A percentile compares a stretch with the other conserved stretches of the same genome.
Conservation (phyloP, 1,284 basidiomycete species). For the Abortiporus biennis region DNA sequence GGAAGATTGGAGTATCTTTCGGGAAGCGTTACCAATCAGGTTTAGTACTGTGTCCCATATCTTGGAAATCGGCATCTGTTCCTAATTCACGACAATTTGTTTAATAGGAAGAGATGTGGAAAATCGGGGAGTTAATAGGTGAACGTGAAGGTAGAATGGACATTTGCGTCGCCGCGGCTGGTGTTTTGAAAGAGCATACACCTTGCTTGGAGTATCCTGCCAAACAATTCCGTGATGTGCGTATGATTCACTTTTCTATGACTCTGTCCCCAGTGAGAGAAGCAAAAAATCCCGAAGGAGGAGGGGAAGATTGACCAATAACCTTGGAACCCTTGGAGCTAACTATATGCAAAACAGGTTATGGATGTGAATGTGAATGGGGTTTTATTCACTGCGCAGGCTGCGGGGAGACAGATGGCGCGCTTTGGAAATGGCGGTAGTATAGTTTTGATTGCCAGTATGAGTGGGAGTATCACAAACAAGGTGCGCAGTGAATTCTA, state of each 20-base stretch:
- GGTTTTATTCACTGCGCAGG: conserved; percentile 74
- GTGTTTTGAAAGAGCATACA: conserved; percentile 50
- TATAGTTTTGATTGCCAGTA: conserved; percentile 80
- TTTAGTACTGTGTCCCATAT: conserved; percentile 2
- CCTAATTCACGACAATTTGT: neutral
- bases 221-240: conserved; percentile 63
- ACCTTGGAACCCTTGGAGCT: neutral
- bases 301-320: neutral
- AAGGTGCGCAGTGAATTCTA: conserved; percentile 35
- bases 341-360: conserved; percentile 38
- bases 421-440: conserved; percentile 70
- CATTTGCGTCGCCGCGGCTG: conserved; percentile 73
- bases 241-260: conserved; percentile 8
- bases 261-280: neutral
- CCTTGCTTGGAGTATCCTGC: conserved; percentile 55
- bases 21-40: conserved; percentile 61
- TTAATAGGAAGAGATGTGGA: conserved; percentile 39
- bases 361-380: conserved; percentile 74
- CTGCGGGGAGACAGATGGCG: conserved; percentile 72
- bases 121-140: conserved; percentile 51
- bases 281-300: neutral
- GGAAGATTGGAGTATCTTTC: conserved; percentile 60
- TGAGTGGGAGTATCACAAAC: conserved; percentile 85
- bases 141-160: conserved; percentile 63
- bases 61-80: no score